Evolutionary conservation across 257 asterid genomes (phyloP).

Genomic region (Solanum chaucha): DNA sequence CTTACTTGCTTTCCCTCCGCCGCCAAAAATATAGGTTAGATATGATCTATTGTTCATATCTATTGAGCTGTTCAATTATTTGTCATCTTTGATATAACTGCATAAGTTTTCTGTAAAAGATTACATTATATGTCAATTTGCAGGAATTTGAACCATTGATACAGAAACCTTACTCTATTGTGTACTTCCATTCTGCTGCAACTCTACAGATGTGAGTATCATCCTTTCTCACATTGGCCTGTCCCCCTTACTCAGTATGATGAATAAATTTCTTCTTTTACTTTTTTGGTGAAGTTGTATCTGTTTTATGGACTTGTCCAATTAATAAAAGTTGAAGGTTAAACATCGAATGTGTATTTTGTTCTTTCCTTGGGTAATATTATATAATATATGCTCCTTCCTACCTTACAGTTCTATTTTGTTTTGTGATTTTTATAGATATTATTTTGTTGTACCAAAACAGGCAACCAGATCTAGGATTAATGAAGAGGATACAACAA

Average conservation of each 20-base stretch:
- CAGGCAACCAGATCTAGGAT: constrained; percentile 96
- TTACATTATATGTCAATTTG: constrained; percentile 4
- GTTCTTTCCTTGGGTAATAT: neutral
- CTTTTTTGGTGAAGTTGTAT: neutral
- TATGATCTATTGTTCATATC: neutral
- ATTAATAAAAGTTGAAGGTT: neutral
- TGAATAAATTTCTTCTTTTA: neutral
- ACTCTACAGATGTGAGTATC: constrained; percentile 64
- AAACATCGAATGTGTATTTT: neutral
- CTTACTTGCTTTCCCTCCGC: neutral
- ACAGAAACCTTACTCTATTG: constrained; percentile 87
- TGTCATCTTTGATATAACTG: neutral
- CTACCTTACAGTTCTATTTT: neutral
- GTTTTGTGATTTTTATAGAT: neutral
- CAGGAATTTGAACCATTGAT: constrained; percentile 98
- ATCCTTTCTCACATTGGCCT: neutral
- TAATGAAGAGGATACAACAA: constrained; percentile 88
- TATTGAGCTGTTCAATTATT: neutral
- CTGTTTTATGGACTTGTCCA: neutral
- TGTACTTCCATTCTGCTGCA: constrained; percentile 92
- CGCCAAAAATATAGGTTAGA: neutral
- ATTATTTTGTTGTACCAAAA: neutral
- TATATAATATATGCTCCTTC: neutral
- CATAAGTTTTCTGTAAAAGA: neutral
- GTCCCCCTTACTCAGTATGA: neutral